Evolutionary conservation across 257 asterid species (phyloP).

Genomic region (Paulownia fortunei): DNA sequence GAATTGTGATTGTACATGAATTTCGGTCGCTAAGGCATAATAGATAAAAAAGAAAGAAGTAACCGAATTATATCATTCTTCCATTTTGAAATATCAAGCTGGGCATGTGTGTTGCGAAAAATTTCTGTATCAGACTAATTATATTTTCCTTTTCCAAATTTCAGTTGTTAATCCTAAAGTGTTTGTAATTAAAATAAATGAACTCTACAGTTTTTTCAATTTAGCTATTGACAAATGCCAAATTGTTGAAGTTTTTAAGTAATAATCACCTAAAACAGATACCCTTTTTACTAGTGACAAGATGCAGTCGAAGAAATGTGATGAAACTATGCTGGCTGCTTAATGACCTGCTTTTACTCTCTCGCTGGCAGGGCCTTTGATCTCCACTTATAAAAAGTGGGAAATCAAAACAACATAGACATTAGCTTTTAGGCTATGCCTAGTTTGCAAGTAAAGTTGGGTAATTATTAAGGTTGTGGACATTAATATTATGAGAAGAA

Average conservation of each 20-base stretch:
- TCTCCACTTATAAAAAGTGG: background rate
- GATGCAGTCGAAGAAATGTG: background rate
- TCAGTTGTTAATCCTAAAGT: background rate
- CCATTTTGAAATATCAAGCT: background rate
- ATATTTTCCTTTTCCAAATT: background rate
- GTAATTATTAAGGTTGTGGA: constrained; percentile 10
- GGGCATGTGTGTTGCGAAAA: background rate
- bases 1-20: background rate
- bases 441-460: constrained; percentile 22
- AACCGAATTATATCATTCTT: background rate
- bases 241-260: background rate
- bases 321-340: background rate
- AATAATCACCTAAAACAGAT: background rate
- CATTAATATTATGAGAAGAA: constrained; percentile 10
- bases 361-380: constrained; percentile 13
- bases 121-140: background rate
- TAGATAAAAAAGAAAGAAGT: background rate
- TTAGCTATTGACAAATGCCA: background rate
- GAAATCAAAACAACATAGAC: background rate
- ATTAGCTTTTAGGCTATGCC: constrained; percentile 23
- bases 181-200: background rate
- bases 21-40: background rate
- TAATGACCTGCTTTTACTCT: constrained; percentile 6
- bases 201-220: background rate
- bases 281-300: background rate